Percentiles rank a stretch among this genome's conserved stretches.
Evolutionary conservation across 306 rosid genomes (phyloP).

Genomic region (Erythrophleum fordii): DNA sequence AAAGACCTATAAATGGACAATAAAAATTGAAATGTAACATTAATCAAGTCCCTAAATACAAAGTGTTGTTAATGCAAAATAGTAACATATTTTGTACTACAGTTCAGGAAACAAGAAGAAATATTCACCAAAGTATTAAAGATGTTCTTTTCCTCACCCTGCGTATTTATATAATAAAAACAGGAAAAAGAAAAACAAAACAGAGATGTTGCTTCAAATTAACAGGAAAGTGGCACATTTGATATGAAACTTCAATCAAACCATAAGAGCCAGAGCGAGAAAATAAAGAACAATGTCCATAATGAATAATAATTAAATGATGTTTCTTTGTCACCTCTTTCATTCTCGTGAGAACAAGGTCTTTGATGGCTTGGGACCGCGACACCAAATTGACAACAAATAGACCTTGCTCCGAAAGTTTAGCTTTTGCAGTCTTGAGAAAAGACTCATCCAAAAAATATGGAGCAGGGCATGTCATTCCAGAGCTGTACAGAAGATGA

Average conservation of each 20-base stretch:
- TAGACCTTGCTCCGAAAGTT: slow-evolving; percentile 75
- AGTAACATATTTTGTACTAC: too few species aligned
- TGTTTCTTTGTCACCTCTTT: slow-evolving; percentile 65
- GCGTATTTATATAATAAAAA: not conserved
- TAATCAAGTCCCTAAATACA: slow-evolving; percentile 6
- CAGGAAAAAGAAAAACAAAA: not conserved
- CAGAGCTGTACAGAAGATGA: slow-evolving; percentile 61
- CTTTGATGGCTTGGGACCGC: slow-evolving; percentile 77
- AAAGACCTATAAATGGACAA: slow-evolving; percentile 66
- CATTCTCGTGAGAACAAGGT: slow-evolving; percentile 66
- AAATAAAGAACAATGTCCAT: not conserved
- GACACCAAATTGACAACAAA: slow-evolving; percentile 87
- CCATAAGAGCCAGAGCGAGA: not conserved
- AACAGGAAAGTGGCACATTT: not conserved
- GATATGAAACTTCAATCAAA: slow-evolving; percentile 5
- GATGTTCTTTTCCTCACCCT: not conserved
- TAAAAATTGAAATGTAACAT: slow-evolving; percentile 14
- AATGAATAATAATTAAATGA: slow-evolving; percentile 28
- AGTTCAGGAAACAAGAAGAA: not conserved
- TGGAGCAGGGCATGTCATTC: slow-evolving; percentile 89
- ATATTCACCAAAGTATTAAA: not conserved
- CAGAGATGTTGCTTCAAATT: not conserved
- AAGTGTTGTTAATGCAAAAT: too few species aligned
- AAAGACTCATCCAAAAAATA: slow-evolving; percentile 78
- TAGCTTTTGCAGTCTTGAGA: slow-evolving; percentile 66